Conservation (phyloP, 1,284 basidiomycete species). For the Austroboletus rostrupii region DNA sequence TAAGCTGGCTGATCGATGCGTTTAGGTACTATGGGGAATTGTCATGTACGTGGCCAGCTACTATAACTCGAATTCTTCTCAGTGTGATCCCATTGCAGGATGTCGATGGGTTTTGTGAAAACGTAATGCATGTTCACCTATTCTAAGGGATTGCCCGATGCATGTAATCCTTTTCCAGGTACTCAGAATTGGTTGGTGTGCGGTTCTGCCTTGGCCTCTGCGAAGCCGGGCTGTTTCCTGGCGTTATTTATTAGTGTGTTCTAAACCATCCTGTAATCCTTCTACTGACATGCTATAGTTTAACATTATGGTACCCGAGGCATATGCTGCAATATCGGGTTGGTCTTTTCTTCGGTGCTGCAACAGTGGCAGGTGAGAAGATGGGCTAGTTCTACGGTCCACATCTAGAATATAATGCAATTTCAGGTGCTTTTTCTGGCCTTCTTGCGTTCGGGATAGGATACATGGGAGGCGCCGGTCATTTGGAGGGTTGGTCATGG, state of each 20-base stretch:
- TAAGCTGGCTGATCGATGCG: not conserved
- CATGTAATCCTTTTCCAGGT: slow-evolving; percentile 33
- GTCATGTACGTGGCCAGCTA: slow-evolving; percentile 37
- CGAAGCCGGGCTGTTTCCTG: slow-evolving; percentile 69
- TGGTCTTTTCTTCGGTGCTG: slow-evolving; percentile 37
- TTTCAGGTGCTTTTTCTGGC: slow-evolving; percentile 33
- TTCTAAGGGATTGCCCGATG: not conserved
- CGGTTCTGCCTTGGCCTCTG: slow-evolving; percentile 61
- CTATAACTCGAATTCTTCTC: not conserved
- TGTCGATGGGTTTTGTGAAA: slow-evolving; percentile 64
- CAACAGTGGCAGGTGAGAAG: slow-evolving; percentile 23
- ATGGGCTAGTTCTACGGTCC: not conserved
- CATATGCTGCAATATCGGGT: slow-evolving; percentile 35
- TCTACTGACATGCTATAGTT: slow-evolving; percentile 12
- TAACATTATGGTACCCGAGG: slow-evolving; percentile 36
- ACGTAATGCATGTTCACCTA: slow-evolving; percentile 36
- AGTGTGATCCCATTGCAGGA: slow-evolving; percentile 37
- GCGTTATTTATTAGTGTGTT: slow-evolving; percentile 61
- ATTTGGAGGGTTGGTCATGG: slow-evolving; percentile 34
- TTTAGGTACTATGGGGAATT: slow-evolving; percentile 45
- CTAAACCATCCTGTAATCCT: slow-evolving; percentile 24
- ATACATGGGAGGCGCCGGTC: slow-evolving; percentile 25
- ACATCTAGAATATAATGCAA: slow-evolving; percentile 21
- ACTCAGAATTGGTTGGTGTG: slow-evolving; percentile 56
- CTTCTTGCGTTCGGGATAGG: slow-evolving; percentile 27